These are phyloP conservation scores for Nyctanthes arbortristis DNA, from an alignment of 257 asterid genomes.

Conservation along the genomic window DNA sequence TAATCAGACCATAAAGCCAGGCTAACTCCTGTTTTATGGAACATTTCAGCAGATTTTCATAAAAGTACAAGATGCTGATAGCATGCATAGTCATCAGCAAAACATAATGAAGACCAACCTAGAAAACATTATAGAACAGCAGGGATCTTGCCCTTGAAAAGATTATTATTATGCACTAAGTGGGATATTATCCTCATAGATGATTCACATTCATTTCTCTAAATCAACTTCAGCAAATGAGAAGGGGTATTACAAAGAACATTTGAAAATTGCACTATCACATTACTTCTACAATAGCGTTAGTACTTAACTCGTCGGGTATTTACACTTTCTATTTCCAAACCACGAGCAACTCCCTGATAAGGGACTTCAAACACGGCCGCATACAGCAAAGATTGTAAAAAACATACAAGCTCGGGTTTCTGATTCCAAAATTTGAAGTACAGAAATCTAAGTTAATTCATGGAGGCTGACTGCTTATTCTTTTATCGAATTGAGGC, in stretches of 20 bases:
- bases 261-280: not conserved
- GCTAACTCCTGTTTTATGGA: too few relatives aligned
- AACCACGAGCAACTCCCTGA: slow-evolving; percentile 22
- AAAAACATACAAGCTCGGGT: not conserved
- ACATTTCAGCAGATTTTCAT: too few relatives aligned
- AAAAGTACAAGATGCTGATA: too few relatives aligned
- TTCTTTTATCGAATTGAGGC: slow-evolving; percentile 25
- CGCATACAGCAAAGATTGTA: not conserved
- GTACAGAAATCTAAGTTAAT: slow-evolving; percentile 12
- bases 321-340: slow-evolving; percentile 24
- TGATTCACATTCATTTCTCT: not conserved
- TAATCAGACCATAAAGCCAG: too few relatives aligned
- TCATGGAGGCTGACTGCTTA: slow-evolving; percentile 23
- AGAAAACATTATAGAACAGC: not conserved
- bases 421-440: slow-evolving; percentile 14
- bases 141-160: not conserved
- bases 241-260: not conserved
- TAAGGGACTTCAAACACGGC: not conserved
- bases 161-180: not conserved
- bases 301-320: slow-evolving; percentile 1
- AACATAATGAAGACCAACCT: not conserved
- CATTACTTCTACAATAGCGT: not conserved
- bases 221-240: not conserved
- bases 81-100: too few relatives aligned
- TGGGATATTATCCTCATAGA: not conserved